Conservation (phyloP, 148 eudicot species). For the Vaccinium darrowii region DNA sequence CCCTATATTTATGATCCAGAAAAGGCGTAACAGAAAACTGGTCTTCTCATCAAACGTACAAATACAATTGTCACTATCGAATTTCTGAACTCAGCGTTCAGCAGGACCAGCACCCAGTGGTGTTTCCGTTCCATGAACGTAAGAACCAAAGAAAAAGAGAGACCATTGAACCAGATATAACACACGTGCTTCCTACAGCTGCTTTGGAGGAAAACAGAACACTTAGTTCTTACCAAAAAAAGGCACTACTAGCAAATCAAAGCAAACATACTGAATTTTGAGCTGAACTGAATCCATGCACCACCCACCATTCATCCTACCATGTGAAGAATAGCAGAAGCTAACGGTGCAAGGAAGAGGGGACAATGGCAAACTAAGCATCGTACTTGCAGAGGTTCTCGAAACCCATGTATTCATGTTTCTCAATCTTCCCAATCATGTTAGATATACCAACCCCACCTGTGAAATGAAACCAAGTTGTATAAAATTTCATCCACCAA, state of each 20-base stretch:
- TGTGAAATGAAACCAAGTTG: constrained; percentile 19
- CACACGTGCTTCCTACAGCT: not conserved
- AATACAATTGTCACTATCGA: not conserved
- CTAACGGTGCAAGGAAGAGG: not conserved
- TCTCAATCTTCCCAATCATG: constrained; percentile 59
- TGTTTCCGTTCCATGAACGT: not conserved
- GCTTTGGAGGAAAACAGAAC: not conserved
- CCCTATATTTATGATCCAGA: too few species aligned
- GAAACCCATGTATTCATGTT: constrained; percentile 84
- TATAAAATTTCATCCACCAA: not conserved
- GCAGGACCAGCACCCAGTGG: not conserved
- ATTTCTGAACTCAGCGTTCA: not conserved
- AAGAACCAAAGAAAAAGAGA: not conserved
- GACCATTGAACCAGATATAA: not conserved
- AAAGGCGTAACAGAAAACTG: too few species aligned
- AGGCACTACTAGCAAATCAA: not conserved
- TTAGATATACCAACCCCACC: constrained; percentile 51
- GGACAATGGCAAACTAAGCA: constrained; percentile 8
- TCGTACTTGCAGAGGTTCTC: constrained; percentile 83
- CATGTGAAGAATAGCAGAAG: not conserved
- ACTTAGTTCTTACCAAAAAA: not conserved
- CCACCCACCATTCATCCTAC: not conserved
- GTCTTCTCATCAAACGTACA: not conserved
- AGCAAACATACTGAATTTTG: constrained; percentile 1
- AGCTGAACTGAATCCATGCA: not conserved